A percentile compares a stretch with the other conserved stretches of the same genome.
Evolutionary conservation across 2,329 filamentous ascomycete species (phyloP).

Genomic region (Juglanconis juglandina): DNA sequence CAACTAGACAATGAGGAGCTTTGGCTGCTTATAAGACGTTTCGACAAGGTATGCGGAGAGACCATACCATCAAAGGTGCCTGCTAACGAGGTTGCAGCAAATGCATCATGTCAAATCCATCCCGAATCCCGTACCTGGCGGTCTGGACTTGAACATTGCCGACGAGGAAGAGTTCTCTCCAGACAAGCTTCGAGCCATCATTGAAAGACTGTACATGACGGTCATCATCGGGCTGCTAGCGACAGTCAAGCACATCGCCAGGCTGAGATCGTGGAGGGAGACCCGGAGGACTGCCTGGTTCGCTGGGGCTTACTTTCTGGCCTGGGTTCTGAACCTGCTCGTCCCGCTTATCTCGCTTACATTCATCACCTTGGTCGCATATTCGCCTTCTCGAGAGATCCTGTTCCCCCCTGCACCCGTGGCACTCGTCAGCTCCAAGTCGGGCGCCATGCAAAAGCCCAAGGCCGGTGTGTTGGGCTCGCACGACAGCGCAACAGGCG

Average conservation of each 20-base stretch:
- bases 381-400: slow-evolving; percentile 56
- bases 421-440: slow-evolving; percentile 65
- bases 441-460: slow-evolving; percentile 74
- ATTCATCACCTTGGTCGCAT: slow-evolving; percentile 63
- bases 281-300: slow-evolving; percentile 65
- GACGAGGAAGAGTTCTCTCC: slow-evolving; percentile 83
- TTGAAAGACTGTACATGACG: slow-evolving; percentile 80
- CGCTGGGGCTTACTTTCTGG: slow-evolving; percentile 48
- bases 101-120: slow-evolving; percentile 67
- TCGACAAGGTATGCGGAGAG: slow-evolving; percentile 59
- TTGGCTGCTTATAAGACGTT: slow-evolving; percentile 68
- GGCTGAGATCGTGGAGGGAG: slow-evolving; percentile 78
- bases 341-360: slow-evolving; percentile 57
- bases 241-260: slow-evolving; percentile 69
- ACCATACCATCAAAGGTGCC: no score
- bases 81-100: slow-evolving; percentile 37
- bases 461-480: slow-evolving; percentile 72
- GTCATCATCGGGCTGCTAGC: slow-evolving; percentile 65
- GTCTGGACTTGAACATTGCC: slow-evolving; percentile 75
- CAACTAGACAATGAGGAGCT: slow-evolving; percentile 70
- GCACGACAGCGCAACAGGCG: slow-evolving; percentile 73
- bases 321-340: slow-evolving; percentile 72
- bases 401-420: slow-evolving; percentile 78
- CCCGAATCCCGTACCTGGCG: slow-evolving; percentile 55
- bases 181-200: slow-evolving; percentile 72